Evolutionary conservation across 345 rosid genomes (phyloP), one percentile per base, ranked within the genome.

Genomic region (Turnera subulata): DNA sequence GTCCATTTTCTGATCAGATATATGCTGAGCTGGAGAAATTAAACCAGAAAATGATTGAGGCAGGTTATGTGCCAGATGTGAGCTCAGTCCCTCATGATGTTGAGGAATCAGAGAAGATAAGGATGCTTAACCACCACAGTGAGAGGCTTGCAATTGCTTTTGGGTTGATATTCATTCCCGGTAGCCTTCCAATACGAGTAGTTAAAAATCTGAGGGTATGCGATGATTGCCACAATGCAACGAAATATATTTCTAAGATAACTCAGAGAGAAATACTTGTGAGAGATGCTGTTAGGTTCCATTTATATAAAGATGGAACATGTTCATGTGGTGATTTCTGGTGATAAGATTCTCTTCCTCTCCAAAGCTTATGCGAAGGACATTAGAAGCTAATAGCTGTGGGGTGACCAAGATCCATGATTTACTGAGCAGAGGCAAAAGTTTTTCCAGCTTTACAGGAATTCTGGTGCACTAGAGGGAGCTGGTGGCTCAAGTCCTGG

Each of bases 251-350:
- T 56, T 92, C 98, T 26, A 84, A 78, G 58, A 77, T 89, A 62
- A 83, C 93, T 63, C 76, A 62, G 47, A 86, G 96, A 71, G 98
- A 92, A 75, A 92, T 92, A 49, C 79, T 92, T 20, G 93, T 92
- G 51, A 80, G 96, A 82, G 96, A 92, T 73, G 77, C 96, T 59
- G 95, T 79, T 14, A 74, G 98, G 60, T 89, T 81, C 76, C 96
- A 92, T 76, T 76, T 77, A 53, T 92, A 86, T 55, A 86, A 80
- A 76, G 83, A 84, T 84, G 98, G 98, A 73, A 69, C 67, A 8
- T 92, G 98, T 73, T 92, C 95, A 23, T 92, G 96, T 3, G 93
- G 95, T 63, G 96, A 92, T 78, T 92, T 92, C 74, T 89, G 98
- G 98, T 92, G 74, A 85, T 60, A 60, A 17, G 42, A 46, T 51